Evolutionary conservation across 2,329 filamentous ascomycete species (phyloP).

Genomic region (Gaeumannomyces sp.): DNA sequence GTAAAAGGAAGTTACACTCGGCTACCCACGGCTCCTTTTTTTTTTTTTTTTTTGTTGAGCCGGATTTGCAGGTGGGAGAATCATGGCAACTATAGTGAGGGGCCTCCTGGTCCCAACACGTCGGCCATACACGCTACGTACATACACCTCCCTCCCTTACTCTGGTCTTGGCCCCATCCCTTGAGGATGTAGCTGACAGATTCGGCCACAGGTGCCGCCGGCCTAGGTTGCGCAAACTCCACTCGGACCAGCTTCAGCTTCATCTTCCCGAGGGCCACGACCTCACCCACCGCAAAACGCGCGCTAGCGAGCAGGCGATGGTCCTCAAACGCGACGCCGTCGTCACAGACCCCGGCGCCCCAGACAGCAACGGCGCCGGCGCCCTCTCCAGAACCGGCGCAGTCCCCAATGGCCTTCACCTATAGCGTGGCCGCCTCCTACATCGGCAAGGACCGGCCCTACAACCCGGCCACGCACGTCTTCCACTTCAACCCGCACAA

Average conservation of each 20-base stretch:
- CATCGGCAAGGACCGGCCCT: conserved; percentile 64
- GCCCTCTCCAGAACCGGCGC: background rate
- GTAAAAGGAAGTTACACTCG: background rate
- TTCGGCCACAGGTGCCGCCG: background rate
- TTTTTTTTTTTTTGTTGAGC: background rate
- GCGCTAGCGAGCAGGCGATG: background rate
- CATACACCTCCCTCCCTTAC: background rate
- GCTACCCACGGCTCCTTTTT: background rate
- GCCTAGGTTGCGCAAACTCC: background rate
- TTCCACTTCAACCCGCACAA: conserved; percentile 67
- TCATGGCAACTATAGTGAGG: conserved; percentile 9
- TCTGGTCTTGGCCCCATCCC: background rate
- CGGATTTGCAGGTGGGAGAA: background rate
- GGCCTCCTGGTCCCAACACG: conserved; percentile 2
- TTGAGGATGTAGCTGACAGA: background rate
- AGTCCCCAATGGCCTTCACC: conserved; percentile 37
- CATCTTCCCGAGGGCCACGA: background rate
- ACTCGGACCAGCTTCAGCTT: background rate
- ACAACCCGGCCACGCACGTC: conserved; percentile 61
- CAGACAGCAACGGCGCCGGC: background rate
- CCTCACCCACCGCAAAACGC: conserved; percentile 2
- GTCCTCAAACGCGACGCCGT: background rate
- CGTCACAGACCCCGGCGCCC: background rate
- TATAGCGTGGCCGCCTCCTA: conserved; percentile 72
- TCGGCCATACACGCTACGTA: conserved; percentile 5